Conservation (phyloP, 352 stramenopile genomes). For the Phytophthora constricta region DNA sequence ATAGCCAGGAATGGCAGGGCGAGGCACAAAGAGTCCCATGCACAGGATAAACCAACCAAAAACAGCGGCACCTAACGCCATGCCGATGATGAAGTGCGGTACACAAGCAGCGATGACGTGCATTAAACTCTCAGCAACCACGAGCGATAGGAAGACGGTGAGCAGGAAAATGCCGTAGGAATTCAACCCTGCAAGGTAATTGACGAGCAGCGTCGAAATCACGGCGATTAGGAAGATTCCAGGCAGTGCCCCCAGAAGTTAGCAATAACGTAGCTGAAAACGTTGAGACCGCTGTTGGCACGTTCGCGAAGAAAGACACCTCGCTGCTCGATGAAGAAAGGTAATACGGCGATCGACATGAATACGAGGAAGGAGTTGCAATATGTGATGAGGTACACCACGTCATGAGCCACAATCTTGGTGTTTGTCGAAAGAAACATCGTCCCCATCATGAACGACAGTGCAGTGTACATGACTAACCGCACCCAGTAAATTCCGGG, state of each 20-base stretch:
- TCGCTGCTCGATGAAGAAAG: slow-evolving; percentile 87
- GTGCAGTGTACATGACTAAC: slow-evolving; percentile 77
- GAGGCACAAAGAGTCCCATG: slow-evolving; percentile 77
- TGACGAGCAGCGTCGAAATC: slow-evolving; percentile 53
- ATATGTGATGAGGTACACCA: slow-evolving; percentile 84
- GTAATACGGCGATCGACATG: slow-evolving; percentile 89
- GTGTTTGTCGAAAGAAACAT: slow-evolving; percentile 63
- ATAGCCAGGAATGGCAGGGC: slow-evolving; percentile 60
- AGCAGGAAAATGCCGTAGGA: slow-evolving; percentile 65
- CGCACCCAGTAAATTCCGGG: slow-evolving; percentile 79
- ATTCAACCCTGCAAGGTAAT: slow-evolving; percentile 53
- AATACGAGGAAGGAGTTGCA: slow-evolving; percentile 91
- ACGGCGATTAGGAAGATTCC: slow-evolving; percentile 69
- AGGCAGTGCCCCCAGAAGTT: slow-evolving; percentile 67
- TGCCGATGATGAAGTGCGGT: slow-evolving; percentile 88
- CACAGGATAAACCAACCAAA: slow-evolving; percentile 89
- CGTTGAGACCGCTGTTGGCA: slow-evolving; percentile 56
- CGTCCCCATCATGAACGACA: slow-evolving; percentile 72
- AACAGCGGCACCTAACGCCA: slow-evolving; percentile 70
- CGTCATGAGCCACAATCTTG: slow-evolving; percentile 27
- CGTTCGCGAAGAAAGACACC: slow-evolving; percentile 86
- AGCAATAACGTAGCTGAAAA: slow-evolving; percentile 75
- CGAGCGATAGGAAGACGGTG: slow-evolving; percentile 74
- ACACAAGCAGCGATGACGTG: slow-evolving; percentile 71
- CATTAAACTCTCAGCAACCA: slow-evolving; percentile 81